These are phyloP conservation scores for Neofusicoccum parvum DNA, from an alignment of 2,329 filamentous ascomycete species.

Conservation along the genomic window DNA sequence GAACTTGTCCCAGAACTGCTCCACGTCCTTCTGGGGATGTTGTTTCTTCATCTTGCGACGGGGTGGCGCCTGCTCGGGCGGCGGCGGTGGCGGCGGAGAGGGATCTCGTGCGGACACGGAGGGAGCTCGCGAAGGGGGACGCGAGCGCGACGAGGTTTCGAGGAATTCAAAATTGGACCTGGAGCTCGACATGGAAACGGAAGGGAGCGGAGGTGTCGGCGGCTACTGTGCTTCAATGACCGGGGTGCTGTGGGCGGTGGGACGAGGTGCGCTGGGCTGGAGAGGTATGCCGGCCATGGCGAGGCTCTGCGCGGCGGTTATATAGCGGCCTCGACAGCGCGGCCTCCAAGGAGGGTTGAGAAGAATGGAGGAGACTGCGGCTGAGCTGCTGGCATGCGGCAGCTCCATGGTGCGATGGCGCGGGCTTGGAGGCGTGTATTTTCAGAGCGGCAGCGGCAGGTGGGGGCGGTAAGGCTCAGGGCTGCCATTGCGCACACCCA, in stretches of 20 bases:
- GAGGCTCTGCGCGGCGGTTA: not conserved
- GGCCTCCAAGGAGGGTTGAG: not conserved
- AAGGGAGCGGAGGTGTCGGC: constrained; percentile 9
- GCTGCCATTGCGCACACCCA: constrained; percentile 1
- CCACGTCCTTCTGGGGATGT: constrained; percentile 65
- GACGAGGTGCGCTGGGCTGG: not conserved
- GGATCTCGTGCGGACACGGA: constrained; percentile 35
- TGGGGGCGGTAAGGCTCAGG: constrained; percentile 21
- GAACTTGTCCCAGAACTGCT: constrained; percentile 72
- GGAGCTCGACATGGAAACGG: constrained; percentile 5
- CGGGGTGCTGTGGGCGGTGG: not conserved
- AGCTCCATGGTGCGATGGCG: constrained; percentile 22
- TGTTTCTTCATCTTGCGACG: constrained; percentile 29
- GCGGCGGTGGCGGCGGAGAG: constrained; percentile 7
- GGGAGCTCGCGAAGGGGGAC: constrained; percentile 37
- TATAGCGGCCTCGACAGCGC: constrained; percentile 8
- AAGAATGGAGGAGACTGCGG: constrained; percentile 17
- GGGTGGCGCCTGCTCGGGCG: constrained; percentile 6
- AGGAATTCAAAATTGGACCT: constrained; percentile 12
- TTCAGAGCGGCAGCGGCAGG: constrained; percentile 9
- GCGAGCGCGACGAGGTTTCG: constrained; percentile 14
- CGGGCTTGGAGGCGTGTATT: constrained; percentile 21
- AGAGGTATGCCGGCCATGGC: constrained; percentile 2
- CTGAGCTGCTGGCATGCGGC: constrained; percentile 14
- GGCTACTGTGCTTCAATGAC: constrained; percentile 15